A percentile compares a stretch with the other conserved stretches of the same genome.
phyloP scores from a whole-genome alignment of 331 rosid species.

The Dryas integrifolia region DNA sequence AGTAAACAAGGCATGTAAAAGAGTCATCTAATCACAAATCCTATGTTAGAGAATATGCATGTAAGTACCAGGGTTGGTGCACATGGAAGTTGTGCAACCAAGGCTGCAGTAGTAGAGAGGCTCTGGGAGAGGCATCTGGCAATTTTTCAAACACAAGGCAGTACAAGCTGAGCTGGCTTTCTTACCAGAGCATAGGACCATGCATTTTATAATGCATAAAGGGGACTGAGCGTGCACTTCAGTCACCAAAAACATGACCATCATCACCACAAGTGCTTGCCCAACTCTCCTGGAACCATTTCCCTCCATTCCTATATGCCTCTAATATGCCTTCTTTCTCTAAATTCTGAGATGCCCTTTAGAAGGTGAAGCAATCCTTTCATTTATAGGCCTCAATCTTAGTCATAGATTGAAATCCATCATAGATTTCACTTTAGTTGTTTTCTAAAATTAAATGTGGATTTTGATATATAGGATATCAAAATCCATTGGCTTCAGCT shows the following conservation, averaged over 20 bases:
- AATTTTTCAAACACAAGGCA: not conserved
- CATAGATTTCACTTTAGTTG: too few species aligned
- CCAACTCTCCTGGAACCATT: not conserved
- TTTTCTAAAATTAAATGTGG: too few species aligned
- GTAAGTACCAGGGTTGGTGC: not conserved
- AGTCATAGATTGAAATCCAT: not conserved
- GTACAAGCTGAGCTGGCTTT: not conserved
- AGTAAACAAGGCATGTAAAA: too few species aligned
- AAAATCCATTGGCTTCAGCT: too few species aligned
- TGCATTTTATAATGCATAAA: not conserved
- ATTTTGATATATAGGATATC: too few species aligned
- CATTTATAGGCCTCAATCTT: not conserved
- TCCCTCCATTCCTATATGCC: not conserved
- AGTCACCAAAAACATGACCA: not conserved
- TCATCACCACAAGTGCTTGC: not conserved
- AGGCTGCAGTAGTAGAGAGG: not conserved
- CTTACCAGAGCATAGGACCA: not conserved
- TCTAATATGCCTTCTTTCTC: not conserved
- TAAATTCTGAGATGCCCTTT: not conserved
- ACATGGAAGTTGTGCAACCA: conserved; percentile 3
- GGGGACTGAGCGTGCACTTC: not conserved
- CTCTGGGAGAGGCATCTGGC: not conserved
- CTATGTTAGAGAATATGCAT: not conserved
- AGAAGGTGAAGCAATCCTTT: not conserved
- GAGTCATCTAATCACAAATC: too few species aligned